Conservation (phyloP, 73 alveolate genomes). For the Paraurostyla sp. region DNA sequence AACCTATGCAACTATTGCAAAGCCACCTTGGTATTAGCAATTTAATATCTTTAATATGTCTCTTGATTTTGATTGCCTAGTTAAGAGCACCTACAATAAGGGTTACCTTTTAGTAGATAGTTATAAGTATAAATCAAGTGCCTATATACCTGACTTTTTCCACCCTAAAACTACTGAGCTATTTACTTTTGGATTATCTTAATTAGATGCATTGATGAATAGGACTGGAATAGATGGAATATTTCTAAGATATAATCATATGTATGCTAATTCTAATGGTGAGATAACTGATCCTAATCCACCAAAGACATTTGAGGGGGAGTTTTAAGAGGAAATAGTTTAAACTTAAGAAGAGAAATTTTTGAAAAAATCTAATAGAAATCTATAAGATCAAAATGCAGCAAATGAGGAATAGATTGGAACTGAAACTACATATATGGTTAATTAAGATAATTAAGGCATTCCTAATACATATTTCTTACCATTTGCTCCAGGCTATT, state of each 20-base stretch:
- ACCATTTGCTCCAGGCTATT: slow-evolving; percentile 39
- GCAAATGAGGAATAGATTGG: slow-evolving; percentile 14
- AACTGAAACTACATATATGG: neutral
- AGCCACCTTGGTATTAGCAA: neutral
- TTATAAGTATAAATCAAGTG: neutral
- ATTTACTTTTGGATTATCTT: neutral
- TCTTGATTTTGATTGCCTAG: neutral
- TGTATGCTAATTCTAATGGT: slow-evolving; percentile 3
- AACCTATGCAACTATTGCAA: neutral
- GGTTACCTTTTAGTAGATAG: neutral
- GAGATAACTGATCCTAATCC: neutral
- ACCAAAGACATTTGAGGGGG: neutral
- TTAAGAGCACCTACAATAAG: neutral
- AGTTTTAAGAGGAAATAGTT: neutral
- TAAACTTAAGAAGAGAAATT: neutral
- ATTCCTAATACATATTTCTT: neutral
- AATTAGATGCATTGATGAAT: neutral
- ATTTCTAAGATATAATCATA: neutral
- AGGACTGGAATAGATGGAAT: slow-evolving; percentile 18
- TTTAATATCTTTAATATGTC: neutral
- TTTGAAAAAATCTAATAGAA: neutral
- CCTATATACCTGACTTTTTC: neutral
- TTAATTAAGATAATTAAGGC: neutral
- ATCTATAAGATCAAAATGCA: neutral
- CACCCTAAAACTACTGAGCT: slow-evolving; percentile 30